Evolutionary conservation across 495 filamentous ascomycete genomes (phyloP).

Genomic region (Hypoxylon subgilvum): DNA sequence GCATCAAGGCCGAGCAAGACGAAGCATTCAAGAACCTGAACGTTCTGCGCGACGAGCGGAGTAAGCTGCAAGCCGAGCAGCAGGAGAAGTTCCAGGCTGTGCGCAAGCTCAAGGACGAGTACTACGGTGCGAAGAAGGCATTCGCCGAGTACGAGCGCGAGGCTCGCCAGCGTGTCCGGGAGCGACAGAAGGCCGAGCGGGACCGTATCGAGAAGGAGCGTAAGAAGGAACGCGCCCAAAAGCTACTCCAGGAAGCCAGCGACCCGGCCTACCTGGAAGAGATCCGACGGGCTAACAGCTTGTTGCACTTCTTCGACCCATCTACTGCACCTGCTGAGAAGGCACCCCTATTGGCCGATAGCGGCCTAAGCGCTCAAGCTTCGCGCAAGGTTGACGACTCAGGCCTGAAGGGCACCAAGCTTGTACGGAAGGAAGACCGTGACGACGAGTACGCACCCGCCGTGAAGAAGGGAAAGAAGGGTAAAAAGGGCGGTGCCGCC

Average conservation of each 20-base stretch:
- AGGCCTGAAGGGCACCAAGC: constrained; percentile 74
- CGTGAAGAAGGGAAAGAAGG: constrained; percentile 89
- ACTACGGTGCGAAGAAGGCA: constrained; percentile 76
- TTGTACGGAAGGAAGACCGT: constrained; percentile 80
- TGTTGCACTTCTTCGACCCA: constrained; percentile 91
- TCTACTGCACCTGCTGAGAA: constrained; percentile 64
- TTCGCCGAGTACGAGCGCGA: constrained; percentile 81
- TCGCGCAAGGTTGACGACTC: constrained; percentile 81
- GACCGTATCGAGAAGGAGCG: constrained; percentile 81
- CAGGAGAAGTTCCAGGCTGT: constrained; percentile 80
- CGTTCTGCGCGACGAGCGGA: constrained; percentile 84
- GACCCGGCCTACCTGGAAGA: constrained; percentile 87
- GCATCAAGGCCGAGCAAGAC: constrained; percentile 89
- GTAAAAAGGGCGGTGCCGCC: constrained; percentile 64
- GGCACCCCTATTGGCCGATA: constrained; percentile 67
- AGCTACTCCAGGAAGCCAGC: constrained; percentile 87
- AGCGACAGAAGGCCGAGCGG: constrained; percentile 65
- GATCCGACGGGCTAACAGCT: constrained; percentile 81
- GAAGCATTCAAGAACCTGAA: constrained; percentile 84
- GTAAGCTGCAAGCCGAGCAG: constrained; percentile 79
- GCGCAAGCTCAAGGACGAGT: constrained; percentile 83
- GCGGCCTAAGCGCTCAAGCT: constrained; percentile 68
- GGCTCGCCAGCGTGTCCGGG: constrained; percentile 68
- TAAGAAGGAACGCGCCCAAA: constrained; percentile 83
- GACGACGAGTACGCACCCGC: constrained; percentile 89